Conservation (phyloP, 768 basidiomycete genomes). For the Leccinellum luteum region DNA sequence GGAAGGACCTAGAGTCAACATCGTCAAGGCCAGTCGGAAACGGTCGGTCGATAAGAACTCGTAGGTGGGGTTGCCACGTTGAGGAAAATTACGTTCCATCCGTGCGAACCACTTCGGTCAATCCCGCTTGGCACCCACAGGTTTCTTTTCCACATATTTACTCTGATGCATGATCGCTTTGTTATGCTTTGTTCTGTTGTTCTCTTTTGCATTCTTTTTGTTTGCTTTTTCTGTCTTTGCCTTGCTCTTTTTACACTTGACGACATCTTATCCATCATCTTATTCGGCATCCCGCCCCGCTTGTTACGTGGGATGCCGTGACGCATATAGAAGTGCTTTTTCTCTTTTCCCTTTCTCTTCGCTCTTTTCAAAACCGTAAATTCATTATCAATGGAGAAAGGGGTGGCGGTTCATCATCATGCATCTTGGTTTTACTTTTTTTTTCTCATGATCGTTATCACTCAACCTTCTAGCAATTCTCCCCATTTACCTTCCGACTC, state of each 20-base stretch:
- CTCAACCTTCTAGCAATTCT: constrained; percentile 1
- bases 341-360: background rate
- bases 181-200: constrained; percentile 22
- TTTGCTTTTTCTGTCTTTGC: background rate
- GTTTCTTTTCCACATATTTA: constrained; percentile 7
- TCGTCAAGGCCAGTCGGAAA: constrained; percentile 26
- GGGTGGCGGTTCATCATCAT: background rate
- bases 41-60: constrained; percentile 27
- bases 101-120: constrained; percentile 10
- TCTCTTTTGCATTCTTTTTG: constrained; percentile 12
- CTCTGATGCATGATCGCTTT: constrained; percentile 12
- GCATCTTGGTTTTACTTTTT: constrained; percentile 10
- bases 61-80: constrained; percentile 10
- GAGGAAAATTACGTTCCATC: constrained; percentile 5
- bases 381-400: constrained; percentile 12
- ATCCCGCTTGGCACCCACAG: constrained; percentile 1
- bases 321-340: constrained; percentile 23
- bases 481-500: background rate
- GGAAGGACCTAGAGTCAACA: constrained; percentile 23
- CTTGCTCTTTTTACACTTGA: constrained; percentile 1
- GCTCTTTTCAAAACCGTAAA: constrained; percentile 1
- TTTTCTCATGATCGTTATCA: constrained; percentile 17
- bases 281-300: constrained; percentile 20
- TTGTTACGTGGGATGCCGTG: constrained; percentile 25
- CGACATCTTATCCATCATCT: constrained; percentile 31